Evolutionary conservation across 2,329 filamentous ascomycete genomes (phyloP).

Genomic region (Magnaporthiopsis incrustans): DNA sequence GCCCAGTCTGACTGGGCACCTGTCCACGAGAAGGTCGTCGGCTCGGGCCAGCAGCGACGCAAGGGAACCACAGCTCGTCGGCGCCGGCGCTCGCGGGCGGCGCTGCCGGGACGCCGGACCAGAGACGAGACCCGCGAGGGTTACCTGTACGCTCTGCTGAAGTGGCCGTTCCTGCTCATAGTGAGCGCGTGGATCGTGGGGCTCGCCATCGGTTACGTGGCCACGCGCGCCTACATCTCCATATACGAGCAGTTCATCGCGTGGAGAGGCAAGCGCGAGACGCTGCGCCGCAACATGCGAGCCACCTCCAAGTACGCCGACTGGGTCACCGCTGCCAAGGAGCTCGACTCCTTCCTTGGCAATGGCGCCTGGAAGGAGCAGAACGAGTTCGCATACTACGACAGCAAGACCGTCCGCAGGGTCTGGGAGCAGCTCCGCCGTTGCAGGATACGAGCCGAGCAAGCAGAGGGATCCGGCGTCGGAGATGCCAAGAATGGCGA

Average conservation of each 20-base stretch:
- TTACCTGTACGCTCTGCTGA: conserved; percentile 78
- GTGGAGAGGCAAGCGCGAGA: conserved; percentile 75
- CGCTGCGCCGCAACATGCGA: conserved; percentile 62
- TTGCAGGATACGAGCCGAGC: conserved; percentile 52
- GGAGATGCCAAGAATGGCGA: background rate
- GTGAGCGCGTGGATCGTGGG: conserved; percentile 75
- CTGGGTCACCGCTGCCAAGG: conserved; percentile 73
- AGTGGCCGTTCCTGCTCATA: conserved; percentile 81
- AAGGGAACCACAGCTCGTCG: conserved; percentile 15
- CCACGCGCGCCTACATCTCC: conserved; percentile 83
- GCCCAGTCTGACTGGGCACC: conserved; percentile 96
- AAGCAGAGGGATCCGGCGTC: conserved; percentile 24
- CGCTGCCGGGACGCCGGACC: conserved; percentile 47
- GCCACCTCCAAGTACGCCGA: conserved; percentile 67
- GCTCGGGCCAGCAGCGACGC: conserved; percentile 12
- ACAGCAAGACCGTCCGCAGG: conserved; percentile 71
- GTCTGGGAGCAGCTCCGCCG: conserved; percentile 69
- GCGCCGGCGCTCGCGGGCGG: conserved; percentile 26
- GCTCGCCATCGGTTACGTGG: conserved; percentile 65
- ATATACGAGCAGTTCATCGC: conserved; percentile 86
- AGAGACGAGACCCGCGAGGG: conserved; percentile 94
- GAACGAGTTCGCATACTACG: conserved; percentile 78
- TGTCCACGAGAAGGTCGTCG: conserved; percentile 59
- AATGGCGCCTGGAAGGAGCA: conserved; percentile 74
- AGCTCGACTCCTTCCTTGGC: conserved; percentile 72